Evolutionary conservation across 495 filamentous ascomycete species (phyloP).

Genomic region (Penicillium goetzii): DNA sequence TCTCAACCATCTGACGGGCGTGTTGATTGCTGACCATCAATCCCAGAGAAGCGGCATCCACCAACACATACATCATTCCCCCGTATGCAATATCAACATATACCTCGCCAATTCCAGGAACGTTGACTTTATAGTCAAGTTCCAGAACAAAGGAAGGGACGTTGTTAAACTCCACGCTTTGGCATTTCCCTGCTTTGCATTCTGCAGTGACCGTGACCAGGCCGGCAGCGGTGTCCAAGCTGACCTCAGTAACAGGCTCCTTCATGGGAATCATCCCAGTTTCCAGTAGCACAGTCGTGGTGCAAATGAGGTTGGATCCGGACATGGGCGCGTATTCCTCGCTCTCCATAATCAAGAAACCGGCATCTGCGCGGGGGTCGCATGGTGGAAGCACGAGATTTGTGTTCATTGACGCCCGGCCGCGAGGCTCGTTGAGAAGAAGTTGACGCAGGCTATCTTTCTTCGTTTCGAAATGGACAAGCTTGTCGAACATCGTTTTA

Average conservation of each 20-base stretch:
- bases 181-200: slow-evolving; percentile 42
- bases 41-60: slow-evolving; percentile 34
- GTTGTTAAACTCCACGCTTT: slow-evolving; percentile 40
- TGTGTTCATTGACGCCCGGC: slow-evolving; percentile 36
- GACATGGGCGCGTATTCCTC: slow-evolving; percentile 46
- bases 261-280: slow-evolving; percentile 44
- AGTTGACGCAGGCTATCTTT: slow-evolving; percentile 37
- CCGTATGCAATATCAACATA: slow-evolving; percentile 41
- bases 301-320: slow-evolving; percentile 42
- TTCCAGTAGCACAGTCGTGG: slow-evolving; percentile 40
- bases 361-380: slow-evolving; percentile 39
- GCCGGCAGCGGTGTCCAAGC: slow-evolving; percentile 38
- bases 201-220: slow-evolving; percentile 37
- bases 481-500: slow-evolving; percentile 39
- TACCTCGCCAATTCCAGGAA: slow-evolving; percentile 35
- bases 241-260: slow-evolving; percentile 35
- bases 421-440: slow-evolving; percentile 43
- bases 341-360: slow-evolving; percentile 47
- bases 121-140: slow-evolving; percentile 36
- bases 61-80: slow-evolving; percentile 43
- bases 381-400: slow-evolving; percentile 44
- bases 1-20: slow-evolving; percentile 28
- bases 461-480: slow-evolving; percentile 33
- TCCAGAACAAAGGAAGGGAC: slow-evolving; percentile 41
- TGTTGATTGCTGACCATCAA: slow-evolving; percentile 28